These are phyloP conservation scores for Fraxinus platypoda DNA, from an alignment of 305 asterid genomes.

Conservation along the genomic window DNA sequence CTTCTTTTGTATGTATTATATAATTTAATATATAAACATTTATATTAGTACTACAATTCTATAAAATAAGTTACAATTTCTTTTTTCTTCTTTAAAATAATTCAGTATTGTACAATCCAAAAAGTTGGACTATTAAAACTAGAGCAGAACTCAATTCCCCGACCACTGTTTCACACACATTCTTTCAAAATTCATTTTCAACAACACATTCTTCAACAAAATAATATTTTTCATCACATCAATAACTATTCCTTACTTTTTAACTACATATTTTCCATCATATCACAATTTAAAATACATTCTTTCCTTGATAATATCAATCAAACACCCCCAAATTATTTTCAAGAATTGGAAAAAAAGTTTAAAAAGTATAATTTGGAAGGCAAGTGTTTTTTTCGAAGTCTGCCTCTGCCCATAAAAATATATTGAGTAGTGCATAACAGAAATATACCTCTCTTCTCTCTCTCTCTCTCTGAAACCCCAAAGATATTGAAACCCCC, in stretches of 20 bases:
- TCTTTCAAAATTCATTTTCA: no score
- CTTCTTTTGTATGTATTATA: neutral
- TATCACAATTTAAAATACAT: no score
- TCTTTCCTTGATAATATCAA: no score
- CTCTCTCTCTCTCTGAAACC: neutral
- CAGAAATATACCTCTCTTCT: neutral
- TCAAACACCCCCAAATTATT: no score
- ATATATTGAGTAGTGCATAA: constrained; percentile 12
- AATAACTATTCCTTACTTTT: no score
- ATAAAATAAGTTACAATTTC: neutral
- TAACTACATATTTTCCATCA: no score
- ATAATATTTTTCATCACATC: no score
- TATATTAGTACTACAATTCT: neutral
- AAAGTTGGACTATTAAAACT: neutral
- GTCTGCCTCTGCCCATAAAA: constrained; percentile 1
- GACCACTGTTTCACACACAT: no score
- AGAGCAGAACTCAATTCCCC: neutral
- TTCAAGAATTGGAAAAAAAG: neutral
- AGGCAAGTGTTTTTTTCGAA: neutral
- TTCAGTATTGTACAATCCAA: neutral
- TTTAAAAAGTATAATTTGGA: neutral
- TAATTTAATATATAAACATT: neutral
- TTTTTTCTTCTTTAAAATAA: neutral
- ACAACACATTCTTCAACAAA: no score
- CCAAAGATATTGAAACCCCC: constrained; percentile 20